Percentiles rank a stretch among this genome's conserved stretches.
These are phyloP conservation scores for Chlorella sp. DNA, from an alignment of 139 green algal species.

Conservation along the genomic window DNA sequence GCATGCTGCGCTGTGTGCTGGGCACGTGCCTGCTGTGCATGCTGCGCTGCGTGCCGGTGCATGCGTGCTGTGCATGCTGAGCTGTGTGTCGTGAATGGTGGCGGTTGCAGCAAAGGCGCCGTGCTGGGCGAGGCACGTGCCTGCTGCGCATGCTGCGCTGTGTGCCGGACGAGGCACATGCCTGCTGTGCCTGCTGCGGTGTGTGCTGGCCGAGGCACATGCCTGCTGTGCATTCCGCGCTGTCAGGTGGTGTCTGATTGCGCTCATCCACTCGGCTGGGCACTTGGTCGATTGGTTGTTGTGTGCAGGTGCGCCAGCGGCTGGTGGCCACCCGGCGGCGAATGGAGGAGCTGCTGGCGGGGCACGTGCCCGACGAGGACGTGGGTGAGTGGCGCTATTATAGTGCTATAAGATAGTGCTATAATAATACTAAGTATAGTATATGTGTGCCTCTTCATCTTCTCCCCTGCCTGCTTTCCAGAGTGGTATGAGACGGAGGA, in stretches of 20 bases:
- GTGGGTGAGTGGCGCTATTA: too few species aligned
- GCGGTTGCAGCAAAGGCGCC: too few species aligned
- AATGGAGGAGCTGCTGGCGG: slow-evolving; percentile 86
- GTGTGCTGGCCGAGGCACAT: too few species aligned
- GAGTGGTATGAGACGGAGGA: background rate
- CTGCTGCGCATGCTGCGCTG: background rate
- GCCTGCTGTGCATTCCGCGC: too few species aligned
- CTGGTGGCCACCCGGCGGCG: slow-evolving; percentile 86
- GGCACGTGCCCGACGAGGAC: slow-evolving; percentile 46
- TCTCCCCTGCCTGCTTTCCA: too few species aligned
- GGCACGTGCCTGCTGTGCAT: background rate
- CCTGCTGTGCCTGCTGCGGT: background rate
- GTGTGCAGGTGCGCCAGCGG: slow-evolving; percentile 77
- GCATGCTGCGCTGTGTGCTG: background rate
- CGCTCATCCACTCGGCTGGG: too few species aligned
- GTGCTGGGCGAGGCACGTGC: slow-evolving; percentile 84
- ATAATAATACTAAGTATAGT: too few species aligned
- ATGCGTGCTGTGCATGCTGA: background rate
- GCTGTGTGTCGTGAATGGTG: too few species aligned
- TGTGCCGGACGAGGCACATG: background rate
- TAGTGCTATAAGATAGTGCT: too few species aligned
- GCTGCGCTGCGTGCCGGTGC: background rate
- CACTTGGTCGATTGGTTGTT: too few species aligned
- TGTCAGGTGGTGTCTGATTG: too few species aligned
- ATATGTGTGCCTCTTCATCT: background rate